Evolutionary conservation across 78 protist genomes (phyloP).

Genomic region (Creolimax fragrantissima): DNA sequence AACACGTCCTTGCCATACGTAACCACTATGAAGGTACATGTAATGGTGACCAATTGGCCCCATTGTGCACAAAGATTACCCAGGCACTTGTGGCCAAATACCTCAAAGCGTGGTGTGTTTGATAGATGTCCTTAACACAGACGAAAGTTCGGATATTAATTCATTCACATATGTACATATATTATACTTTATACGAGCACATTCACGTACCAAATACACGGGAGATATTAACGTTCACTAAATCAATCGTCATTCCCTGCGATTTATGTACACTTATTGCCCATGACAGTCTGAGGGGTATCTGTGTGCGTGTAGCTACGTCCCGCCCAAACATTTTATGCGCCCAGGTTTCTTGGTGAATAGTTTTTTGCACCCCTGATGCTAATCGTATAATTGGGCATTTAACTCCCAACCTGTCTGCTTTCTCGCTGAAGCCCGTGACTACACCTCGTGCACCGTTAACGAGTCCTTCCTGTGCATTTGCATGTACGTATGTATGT

Average conservation of each 20-base stretch:
- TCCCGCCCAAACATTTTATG: neutral
- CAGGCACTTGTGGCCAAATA: too few species aligned
- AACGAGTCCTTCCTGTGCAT: constrained; percentile 27
- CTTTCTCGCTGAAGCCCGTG: neutral
- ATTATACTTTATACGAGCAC: too few species aligned
- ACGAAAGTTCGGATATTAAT: too few species aligned
- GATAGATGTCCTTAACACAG: too few species aligned
- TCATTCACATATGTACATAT: too few species aligned
- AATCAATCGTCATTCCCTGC: constrained; percentile 72
- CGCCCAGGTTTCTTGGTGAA: constrained; percentile 14
- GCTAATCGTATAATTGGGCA: neutral
- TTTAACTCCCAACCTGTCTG: neutral
- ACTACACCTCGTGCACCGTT: constrained; percentile 50
- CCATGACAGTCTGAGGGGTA: constrained; percentile 75
- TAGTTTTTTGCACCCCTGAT: neutral
- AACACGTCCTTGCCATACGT: too few species aligned
- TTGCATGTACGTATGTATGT: neutral
- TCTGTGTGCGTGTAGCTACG: neutral
- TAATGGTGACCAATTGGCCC: too few species aligned
- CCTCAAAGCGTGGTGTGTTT: too few species aligned
- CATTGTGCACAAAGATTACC: too few species aligned
- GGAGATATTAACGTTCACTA: constrained; percentile 26
- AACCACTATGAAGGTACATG: too few species aligned
- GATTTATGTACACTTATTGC: constrained; percentile 78
- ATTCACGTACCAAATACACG: constrained; percentile 43